Evolutionary conservation across 805 yeast species (phyloP), one percentile per base, ranked within the genome.

Genomic region (Jamesozyma hellenica): DNA sequence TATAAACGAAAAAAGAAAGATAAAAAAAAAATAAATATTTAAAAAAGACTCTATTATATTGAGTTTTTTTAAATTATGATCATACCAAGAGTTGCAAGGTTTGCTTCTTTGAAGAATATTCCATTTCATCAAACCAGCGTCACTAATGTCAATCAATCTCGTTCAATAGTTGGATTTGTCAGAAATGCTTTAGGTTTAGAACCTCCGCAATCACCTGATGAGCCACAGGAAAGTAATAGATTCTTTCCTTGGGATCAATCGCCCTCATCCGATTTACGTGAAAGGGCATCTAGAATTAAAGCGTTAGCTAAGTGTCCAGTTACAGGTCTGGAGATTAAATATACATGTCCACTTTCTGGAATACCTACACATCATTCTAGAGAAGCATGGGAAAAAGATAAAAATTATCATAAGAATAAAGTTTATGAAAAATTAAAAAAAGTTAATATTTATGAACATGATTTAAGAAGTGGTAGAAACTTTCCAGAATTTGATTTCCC

Each of bases 401-500:
- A 56, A 7, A 77, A 73, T 15, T 88, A 88, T 58, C 96, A 85
- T 53, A 53, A 66, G 28, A 58, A 74, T 27, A 73, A 79, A 51
- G 75, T 70, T 46, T 83, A 82, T 60, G 86, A 86, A 55, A 64
- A 75, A 35, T 72, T 92, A 66, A 82, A 82, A 55, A 82, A 83
- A 63, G 96, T 85, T 31, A 92, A 92, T 61, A 75, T 84, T 39
- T 92, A 79, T 61, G 98, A 92, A 63, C 97, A 90, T 56, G 99
- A 92, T 64, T 68, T 92, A 49, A 75, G 97, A 59, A 80, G 94
- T 34, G 97, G 96, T 4, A 75, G 98, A 56, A 81, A 79, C 39
- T 90, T 92, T 65, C 95, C 95, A 17, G 98, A 92, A 66, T 90
- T 92, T 57, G 94, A 87, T 53, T 87, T 92, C 65, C 97, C 99